Conservation (phyloP, 2,329 filamentous ascomycete genomes). For the Saccharata proteae region DNA sequence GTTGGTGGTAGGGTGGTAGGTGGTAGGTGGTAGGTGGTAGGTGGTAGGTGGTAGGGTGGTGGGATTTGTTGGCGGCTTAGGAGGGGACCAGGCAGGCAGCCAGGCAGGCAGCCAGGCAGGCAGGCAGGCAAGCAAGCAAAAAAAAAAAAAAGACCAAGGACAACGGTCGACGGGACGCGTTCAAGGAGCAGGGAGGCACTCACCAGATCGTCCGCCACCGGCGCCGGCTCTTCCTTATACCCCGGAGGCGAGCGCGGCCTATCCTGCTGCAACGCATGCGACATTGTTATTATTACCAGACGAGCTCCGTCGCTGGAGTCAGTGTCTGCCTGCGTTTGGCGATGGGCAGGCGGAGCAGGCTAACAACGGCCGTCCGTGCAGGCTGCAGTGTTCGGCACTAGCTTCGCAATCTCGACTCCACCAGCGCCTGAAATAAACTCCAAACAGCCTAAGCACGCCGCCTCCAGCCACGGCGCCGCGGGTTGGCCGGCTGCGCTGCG, state of each 20-base stretch:
- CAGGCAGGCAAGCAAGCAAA: background rate
- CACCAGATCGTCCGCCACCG: constrained; percentile 31
- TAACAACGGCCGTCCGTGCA: constrained; percentile 18
- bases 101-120: background rate
- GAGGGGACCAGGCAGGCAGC: background rate
- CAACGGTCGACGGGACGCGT: background rate
- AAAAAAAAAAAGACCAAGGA: background rate
- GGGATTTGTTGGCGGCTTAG: too few species aligned
- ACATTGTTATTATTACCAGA: constrained; percentile 29
- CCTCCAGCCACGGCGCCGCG: constrained; percentile 8
- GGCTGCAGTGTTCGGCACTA: constrained; percentile 10
- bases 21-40: too few species aligned
- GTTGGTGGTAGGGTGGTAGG: too few species aligned
- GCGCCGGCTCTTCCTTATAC: constrained; percentile 34
- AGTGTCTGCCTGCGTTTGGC: constrained; percentile 12
- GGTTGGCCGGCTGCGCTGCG: constrained; percentile 6
- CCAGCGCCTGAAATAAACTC: constrained; percentile 11
- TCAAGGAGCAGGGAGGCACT: constrained; percentile 22
- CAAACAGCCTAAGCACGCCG: constrained; percentile 11
- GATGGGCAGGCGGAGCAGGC: constrained; percentile 15
- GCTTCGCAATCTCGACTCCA: constrained; percentile 5
- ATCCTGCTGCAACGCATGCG: constrained; percentile 24
- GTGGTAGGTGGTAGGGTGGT: too few species aligned
- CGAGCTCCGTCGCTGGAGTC: constrained; percentile 10
- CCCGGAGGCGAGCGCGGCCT: constrained; percentile 21